Base-by-base conservation (phyloP, 2,329 filamentous ascomycete species). In the Venturia pyrina region DNA sequence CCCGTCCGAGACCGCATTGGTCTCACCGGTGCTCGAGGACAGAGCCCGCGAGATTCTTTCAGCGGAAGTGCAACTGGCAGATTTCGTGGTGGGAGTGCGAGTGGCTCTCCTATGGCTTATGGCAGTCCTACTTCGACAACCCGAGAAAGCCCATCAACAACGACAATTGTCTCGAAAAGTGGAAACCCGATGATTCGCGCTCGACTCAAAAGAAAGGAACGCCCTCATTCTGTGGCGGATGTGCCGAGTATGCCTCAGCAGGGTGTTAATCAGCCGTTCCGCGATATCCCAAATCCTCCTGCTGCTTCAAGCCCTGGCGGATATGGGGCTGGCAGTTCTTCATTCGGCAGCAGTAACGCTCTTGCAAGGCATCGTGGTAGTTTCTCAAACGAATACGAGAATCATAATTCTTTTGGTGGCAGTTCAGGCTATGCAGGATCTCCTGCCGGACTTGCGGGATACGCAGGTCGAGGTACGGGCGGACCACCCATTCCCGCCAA, bases 401-500 rank as follows among this genome's bases (percentile, higher is more conserved):
- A 59, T 43, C 19, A 43, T 1, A 57, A 59, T 17, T 17, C 46
- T 57, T 60, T 24, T 5, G 37, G 48, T 19, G 65, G 41, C 5
- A 48, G 43, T 13, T 15, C 21, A 48, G 50, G 62, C 6, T 53
- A 48, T 62, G 63, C 17, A n/a, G 66, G 70, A 5, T 60, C 64
- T 21, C 67, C 65, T 11, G 69, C 68, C 65, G 71, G 72, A 2
- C 71, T 71, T 17, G 75, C 53, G 15, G 53, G 53, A 37, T 59
- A 72, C 65, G 71, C 72, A 53, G 70, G 73, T 11, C 69, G 40
- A 57, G 56, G 69, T 56, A 66, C 57, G 67, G 70, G 7, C 21
- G 79, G 78, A 0, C 88, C 88, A 15, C 85, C 86, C 0, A 82
- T 90, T 62, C 88, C 89, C 3, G 87, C 87, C n/a, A 91, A 91